Evolutionary conservation across 805 yeast genomes (phyloP), one percentile per base, ranked within the genome.

Genomic region (Spathaspora sp.): DNA sequence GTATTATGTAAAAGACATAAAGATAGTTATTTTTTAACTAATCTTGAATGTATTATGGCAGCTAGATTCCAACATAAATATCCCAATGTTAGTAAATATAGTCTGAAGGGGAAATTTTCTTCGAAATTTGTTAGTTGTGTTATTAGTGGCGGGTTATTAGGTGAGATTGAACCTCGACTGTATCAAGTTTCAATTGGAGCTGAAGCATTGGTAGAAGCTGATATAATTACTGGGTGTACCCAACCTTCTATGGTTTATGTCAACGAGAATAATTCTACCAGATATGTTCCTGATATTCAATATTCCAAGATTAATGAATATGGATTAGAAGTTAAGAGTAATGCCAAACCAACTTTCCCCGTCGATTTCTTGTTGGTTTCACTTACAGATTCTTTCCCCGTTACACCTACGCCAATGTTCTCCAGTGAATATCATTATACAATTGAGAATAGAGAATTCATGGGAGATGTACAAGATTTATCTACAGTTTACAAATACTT

Each of bases 111-210:
- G 2, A 59, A 63, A 26, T 94, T 81, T 65, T 87, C 97, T 14
- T 91, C 97, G 8, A 89, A 90, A 63, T 94, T 90, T 65, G 93
- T 92, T 17, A 93, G 98, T 0, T 92, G 97, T 70, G 93, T 91
- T 19, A 78, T 94, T 2, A 82, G 96, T 1, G 99, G 99, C n/a
- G 96, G 96, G 56, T 64, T 77, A 12, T 70, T 82, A 47, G 94
- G 96, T 19, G 96, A 93, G 55, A 93, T 94, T 62, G 99, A 93
- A 62, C 87, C 96, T 3, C 76, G 87, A 16, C 81, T 96, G 40
- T 94, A 92, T 67, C 99, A 94, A 67, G 97, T 90, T 0, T 86
- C 96, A 4, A 83, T 83, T 31, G 79, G 84, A 52, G 97, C 96
- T 0, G 97, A 94, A 68, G 96, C 90, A 0, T 75, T 94, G 62